Percentiles rank a stretch among this genome's conserved stretches.
Evolutionary conservation across 2,329 filamentous ascomycete genomes (phyloP).

Genomic region (Ophiocordyceps camponoti-floridani): DNA sequence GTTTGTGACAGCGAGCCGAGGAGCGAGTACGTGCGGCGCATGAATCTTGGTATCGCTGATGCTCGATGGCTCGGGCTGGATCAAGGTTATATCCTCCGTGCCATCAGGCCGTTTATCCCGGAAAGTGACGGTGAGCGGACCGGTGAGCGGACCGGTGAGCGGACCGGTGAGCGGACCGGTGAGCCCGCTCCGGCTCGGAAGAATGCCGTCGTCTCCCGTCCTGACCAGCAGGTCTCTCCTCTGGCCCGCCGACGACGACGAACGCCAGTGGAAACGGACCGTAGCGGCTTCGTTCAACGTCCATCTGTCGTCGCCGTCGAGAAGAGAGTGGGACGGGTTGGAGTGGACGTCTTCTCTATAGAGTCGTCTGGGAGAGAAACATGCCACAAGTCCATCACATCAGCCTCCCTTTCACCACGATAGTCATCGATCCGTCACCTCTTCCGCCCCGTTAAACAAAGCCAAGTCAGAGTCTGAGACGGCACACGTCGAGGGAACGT

Average conservation of each 20-base stretch:
- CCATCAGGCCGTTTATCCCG: slow-evolving; percentile 18
- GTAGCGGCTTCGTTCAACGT: not conserved
- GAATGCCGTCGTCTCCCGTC: slow-evolving; percentile 5
- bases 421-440: not conserved
- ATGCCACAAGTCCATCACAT: not conserved
- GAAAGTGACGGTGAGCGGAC: too few species aligned
- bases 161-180: too few species aligned
- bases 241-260: slow-evolving; percentile 2
- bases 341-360: slow-evolving; percentile 3
- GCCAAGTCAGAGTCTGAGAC: slow-evolving; percentile 11
- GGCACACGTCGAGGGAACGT: slow-evolving; percentile 1
- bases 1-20: slow-evolving; percentile 16
- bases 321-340: slow-evolving; percentile 5
- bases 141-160: too few species aligned
- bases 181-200: slow-evolving; percentile 9
- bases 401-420: not conserved
- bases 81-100: slow-evolving; percentile 17
- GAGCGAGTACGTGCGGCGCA: slow-evolving; percentile 21
- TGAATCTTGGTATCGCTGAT: slow-evolving; percentile 19
- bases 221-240: slow-evolving; percentile 3
- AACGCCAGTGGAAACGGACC: not conserved
- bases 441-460: too few species aligned
- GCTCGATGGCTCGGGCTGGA: slow-evolving; percentile 16
- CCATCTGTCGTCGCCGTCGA: slow-evolving; percentile 12
- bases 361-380: not conserved